Percentiles rank a stretch among this genome's conserved stretches.
phyloP scores from a whole-genome alignment of 305 asterid species.

The Vinca major region DNA sequence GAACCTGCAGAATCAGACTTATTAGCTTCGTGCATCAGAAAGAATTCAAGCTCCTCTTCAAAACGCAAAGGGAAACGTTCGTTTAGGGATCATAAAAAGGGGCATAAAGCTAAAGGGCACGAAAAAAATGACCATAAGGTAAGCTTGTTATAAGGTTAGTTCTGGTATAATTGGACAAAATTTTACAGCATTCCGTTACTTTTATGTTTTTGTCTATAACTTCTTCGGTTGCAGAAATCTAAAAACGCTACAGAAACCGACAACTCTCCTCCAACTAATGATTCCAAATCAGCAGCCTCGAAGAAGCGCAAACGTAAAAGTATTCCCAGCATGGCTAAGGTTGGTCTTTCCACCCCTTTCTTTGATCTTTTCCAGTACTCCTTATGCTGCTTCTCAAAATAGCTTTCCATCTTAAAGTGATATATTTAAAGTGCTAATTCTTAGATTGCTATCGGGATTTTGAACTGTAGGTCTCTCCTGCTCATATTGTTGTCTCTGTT shows the following conservation, averaged over 20 bases:
- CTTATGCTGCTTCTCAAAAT: neutral
- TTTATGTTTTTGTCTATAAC: constrained; percentile 15
- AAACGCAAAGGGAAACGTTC: constrained; percentile 59
- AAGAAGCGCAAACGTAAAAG: constrained; percentile 53
- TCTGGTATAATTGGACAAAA: neutral
- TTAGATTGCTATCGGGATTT: neutral
- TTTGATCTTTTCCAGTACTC: neutral
- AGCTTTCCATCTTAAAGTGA: constrained; percentile 8
- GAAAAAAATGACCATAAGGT: constrained; percentile 52
- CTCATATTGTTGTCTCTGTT: neutral
- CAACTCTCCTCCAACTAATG: constrained; percentile 26
- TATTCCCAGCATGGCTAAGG: constrained; percentile 60
- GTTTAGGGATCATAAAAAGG: constrained; percentile 33
- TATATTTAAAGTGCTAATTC: constrained; percentile 4
- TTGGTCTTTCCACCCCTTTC: constrained; percentile 18
- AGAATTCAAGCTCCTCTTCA: constrained; percentile 37
- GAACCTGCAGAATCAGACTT: constrained; percentile 51
- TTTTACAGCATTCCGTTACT: neutral
- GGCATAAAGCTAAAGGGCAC: constrained; percentile 19
- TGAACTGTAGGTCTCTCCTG: neutral
- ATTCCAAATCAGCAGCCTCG: constrained; percentile 46
- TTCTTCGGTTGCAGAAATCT: constrained; percentile 40
- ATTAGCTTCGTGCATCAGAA: constrained; percentile 35
- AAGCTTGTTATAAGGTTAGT: constrained; percentile 10
- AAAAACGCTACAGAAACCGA: constrained; percentile 37